phyloP scores from a whole-genome alignment of 352 stramenopile genomes.

The Pythium guiyangense region DNA sequence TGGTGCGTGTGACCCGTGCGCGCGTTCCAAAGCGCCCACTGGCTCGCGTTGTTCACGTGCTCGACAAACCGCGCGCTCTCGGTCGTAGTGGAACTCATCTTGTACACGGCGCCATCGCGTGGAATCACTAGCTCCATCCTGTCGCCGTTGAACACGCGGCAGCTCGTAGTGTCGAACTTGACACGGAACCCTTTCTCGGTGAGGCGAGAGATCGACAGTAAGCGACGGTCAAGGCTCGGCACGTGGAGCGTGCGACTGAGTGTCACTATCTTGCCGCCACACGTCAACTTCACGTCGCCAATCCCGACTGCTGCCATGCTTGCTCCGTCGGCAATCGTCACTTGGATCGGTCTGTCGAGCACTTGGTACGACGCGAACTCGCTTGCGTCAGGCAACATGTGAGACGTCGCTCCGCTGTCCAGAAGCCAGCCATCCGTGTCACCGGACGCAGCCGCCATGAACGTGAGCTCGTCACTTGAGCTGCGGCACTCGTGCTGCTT shows the following conservation, averaged over 20 bases:
- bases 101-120: not conserved
- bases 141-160: not conserved
- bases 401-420: constrained; percentile 12
- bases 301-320: not conserved
- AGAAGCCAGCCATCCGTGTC: constrained; percentile 12
- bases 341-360: not conserved
- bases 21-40: too few species aligned
- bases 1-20: too few species aligned
- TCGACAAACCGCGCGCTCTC: too few species aligned
- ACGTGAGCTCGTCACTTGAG: constrained; percentile 5
- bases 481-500: not conserved
- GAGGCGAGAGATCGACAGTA: not conserved
- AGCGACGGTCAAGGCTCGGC: not conserved
- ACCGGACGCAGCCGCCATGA: not conserved
- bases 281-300: not conserved
- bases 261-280: not conserved
- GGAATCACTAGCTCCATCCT: not conserved
- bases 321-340: not conserved
- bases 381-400: constrained; percentile 13
- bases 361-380: constrained; percentile 10
- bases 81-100: too few species aligned
- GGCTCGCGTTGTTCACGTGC: too few species aligned
- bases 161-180: not conserved
- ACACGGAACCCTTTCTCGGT: not conserved
- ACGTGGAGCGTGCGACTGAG: not conserved